phyloP scores from a whole-genome alignment of 371 early-diverging fungal genomes.

The Zychaea mexicana region DNA sequence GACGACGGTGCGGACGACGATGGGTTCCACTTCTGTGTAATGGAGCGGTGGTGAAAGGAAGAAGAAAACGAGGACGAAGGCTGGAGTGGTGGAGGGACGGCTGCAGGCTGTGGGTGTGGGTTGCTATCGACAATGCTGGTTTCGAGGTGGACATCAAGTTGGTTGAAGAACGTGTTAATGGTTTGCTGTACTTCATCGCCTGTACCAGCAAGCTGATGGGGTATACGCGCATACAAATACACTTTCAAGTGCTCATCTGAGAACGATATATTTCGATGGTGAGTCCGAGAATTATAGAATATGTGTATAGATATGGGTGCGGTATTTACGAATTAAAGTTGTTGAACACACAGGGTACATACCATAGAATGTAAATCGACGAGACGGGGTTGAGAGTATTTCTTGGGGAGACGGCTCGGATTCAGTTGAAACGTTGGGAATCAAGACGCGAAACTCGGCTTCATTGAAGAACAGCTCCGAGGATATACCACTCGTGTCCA shows the following conservation, averaged over 20 bases:
- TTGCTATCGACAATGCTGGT: slow-evolving; percentile 50
- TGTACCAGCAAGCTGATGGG: slow-evolving; percentile 32
- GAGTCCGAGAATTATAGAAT: too few relatives aligned
- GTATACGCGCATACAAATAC: slow-evolving; percentile 31
- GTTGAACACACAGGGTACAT: not conserved
- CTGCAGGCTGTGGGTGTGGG: slow-evolving; percentile 8
- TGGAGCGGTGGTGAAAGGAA: slow-evolving; percentile 22
- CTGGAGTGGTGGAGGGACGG: slow-evolving; percentile 21
- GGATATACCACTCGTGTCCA: slow-evolving; percentile 22
- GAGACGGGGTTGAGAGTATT: slow-evolving; percentile 25
- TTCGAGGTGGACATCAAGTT: slow-evolving; percentile 64
- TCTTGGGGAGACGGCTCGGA: slow-evolving; percentile 5
- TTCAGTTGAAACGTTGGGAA: slow-evolving; percentile 58
- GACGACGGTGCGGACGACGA: slow-evolving; percentile 28
- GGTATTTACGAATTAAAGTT: too few relatives aligned
- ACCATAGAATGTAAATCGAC: slow-evolving; percentile 51
- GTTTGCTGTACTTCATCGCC: slow-evolving; percentile 32
- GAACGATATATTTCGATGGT: too few relatives aligned
- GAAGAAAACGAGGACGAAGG: slow-evolving; percentile 18
- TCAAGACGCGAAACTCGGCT: slow-evolving; percentile 67
- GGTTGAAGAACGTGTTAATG: slow-evolving; percentile 44
- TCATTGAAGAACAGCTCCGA: slow-evolving; percentile 50
- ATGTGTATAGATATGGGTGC: too few relatives aligned
- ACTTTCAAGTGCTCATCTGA: slow-evolving; percentile 47
- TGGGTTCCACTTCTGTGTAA: slow-evolving; percentile 12